Evolutionary conservation across 73 alveolate species (phyloP), one percentile per base, ranked within the genome.

Genomic region (Paramecium biaurelia): DNA sequence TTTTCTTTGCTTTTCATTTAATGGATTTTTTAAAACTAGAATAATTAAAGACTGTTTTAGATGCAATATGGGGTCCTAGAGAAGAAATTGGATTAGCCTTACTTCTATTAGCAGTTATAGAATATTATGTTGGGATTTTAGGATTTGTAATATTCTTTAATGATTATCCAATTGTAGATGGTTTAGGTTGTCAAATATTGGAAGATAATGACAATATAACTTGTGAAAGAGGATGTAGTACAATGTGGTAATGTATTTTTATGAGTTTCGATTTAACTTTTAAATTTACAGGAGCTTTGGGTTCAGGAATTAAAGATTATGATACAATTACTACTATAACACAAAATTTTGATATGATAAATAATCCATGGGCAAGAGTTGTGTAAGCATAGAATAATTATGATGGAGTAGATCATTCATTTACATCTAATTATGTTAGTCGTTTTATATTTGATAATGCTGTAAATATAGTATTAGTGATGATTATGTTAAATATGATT

Each of bases 221-320:
- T n/a, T 41, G 90, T 76, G 98, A 98, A 70, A 95, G 94, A 58
- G 98, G 97, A 26, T 97, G 99, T 68, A 87, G 92, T 79, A 93
- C 96, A 42, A 47, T 96, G 85, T 89, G 95, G 93, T 90, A 92
- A 63, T 97, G 99, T 85, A 85, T 95, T 41, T 92, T 95, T 12
- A 92, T 97, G 21, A 95, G 95, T 12, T 93, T 97, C 49, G 97
- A 97, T 70, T 94, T 92, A 43, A 97, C 98, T 45, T 92, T 97
- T 56, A 98, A 97, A 96, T 98, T 92, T 92, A 97, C 98, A 59
- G 99, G 99, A 59, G 97, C 98, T 53, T 94, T 97, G 32, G 98
- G 98, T 57, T 98, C 96, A 21, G 96, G 95, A 89, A 86, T 96
- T 57, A 86, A 24, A 6, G 93, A 56, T 15, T 42, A 56, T 57